A percentile compares a stretch with the other conserved stretches of the same genome.
These are phyloP conservation scores for Leccinum broughii DNA, from an alignment of 768 basidiomycete species.

Conservation along the genomic window DNA sequence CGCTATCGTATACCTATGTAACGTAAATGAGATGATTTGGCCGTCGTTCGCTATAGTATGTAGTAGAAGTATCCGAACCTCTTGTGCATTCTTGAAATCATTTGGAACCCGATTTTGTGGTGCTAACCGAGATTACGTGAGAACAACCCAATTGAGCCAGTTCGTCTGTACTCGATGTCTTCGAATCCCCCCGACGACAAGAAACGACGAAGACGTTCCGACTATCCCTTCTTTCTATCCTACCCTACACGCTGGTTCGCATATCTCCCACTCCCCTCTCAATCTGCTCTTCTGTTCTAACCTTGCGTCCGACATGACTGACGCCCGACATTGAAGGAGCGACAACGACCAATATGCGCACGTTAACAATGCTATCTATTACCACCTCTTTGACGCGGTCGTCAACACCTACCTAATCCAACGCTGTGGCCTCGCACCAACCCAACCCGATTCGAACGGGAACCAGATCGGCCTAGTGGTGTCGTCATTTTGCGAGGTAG, in stretches of 20 bases:
- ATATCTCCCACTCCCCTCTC: conserved; percentile 2
- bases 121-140: too few species aligned
- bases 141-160: too few species aligned
- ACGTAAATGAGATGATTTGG: not conserved
- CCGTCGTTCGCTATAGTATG: not conserved
- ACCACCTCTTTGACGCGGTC: conserved; percentile 80
- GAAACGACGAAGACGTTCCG: conserved; percentile 44
- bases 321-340: conserved; percentile 49
- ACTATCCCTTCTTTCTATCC: conserved; percentile 60
- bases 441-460: conserved; percentile 31
- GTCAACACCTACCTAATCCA: conserved; percentile 78
- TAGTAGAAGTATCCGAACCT: not conserved
- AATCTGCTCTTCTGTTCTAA: conserved; percentile 10
- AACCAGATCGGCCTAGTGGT: conserved; percentile 73
- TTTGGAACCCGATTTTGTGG: too few species aligned
- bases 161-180: not conserved
- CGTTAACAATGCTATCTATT: conserved; percentile 79
- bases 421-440: conserved; percentile 57
- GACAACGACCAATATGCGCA: conserved; percentile 88
- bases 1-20: not conserved
- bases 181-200: conserved; percentile 16
- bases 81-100: not conserved
- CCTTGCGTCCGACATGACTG: not conserved
- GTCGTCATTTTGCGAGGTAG: conserved; percentile 70
- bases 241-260: conserved; percentile 71